Base-by-base conservation (phyloP, 495 filamentous ascomycete genomes). In the Aspergillus saccharolyticus region DNA sequence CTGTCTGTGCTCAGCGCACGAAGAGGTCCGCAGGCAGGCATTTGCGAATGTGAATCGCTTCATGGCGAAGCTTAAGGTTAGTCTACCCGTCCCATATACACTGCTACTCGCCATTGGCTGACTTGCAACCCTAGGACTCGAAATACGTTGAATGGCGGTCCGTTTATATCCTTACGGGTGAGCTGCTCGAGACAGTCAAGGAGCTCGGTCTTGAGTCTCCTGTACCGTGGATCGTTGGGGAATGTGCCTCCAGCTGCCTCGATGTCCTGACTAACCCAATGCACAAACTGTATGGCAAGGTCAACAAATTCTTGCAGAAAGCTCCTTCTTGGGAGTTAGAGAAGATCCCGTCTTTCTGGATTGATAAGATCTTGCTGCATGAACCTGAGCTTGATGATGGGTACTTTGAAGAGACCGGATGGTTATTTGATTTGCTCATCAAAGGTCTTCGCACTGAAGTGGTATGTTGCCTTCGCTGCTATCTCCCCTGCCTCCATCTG, bases 201-300 rank as follows among this genome's bases (percentile, higher is more conserved):
- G 62, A 64, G 3, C 57, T 74, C 22, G 78, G 89, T 25, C 71
- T 81, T 28, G 69, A 76, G 3, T 66, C 71, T 8, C 84, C 89
- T 3, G 70, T 96, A 9, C 87, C 90, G 2, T 88, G 85, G 68
- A 79, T 90, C 8, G 79, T 88, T 3, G 81, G 85, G 7, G 81
- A 87, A 44, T 94, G 95, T 62, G 85, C 91, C 19, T 80, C 86
- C 39, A 82, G 81, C 55, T 84, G 83, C 16, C 73, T 91, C 9
- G 66, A 78, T 1, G 83, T 96, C 18, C 72, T 95, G 21, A 77
- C 75, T 2, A 85, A 93, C 58, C 93, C 94, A 9, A 75, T 88
- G 44, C 89, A 96, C 63, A 84, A 83, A 57, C 80, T 97, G 42
- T 98, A 96, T 64, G 80, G 83, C 25, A 96, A 96, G 64, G 74